Percentiles rank a stretch among this genome's conserved stretches.
These are phyloP conservation scores for Powellomyces hirtus DNA, from an alignment of 192 early-diverging fungal species.

Conservation along the genomic window DNA sequence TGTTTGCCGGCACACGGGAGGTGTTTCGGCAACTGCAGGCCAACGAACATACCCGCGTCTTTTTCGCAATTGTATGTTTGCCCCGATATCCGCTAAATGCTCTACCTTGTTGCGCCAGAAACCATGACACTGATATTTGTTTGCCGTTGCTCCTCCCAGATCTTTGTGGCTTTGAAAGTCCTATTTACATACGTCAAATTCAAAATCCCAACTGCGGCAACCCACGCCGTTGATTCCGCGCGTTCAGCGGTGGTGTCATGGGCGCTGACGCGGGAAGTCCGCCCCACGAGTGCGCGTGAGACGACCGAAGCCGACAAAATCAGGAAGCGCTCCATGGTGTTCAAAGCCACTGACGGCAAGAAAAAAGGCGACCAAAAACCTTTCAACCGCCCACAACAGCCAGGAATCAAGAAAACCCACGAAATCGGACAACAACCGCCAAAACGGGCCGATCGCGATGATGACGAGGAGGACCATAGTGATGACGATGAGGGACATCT, in stretches of 20 bases:
- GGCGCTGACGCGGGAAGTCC: conserved; percentile 16
- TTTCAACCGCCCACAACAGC: neutral
- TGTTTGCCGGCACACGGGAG: conserved; percentile 26
- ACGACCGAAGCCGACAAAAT: neutral
- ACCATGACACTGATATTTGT: too few relatives aligned
- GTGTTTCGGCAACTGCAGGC: conserved; percentile 24
- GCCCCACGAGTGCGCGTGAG: neutral
- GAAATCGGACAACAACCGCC: neutral
- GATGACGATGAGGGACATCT: neutral
- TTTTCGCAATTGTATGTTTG: conserved; percentile 20
- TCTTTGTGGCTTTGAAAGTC: conserved; percentile 28
- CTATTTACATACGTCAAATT: conserved; percentile 19
- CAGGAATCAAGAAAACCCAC: neutral
- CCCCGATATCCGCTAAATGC: neutral
- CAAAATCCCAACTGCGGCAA: conserved; percentile 4
- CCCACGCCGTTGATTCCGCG: conserved; percentile 26
- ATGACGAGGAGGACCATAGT: neutral
- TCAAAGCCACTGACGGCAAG: neutral
- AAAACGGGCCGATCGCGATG: neutral
- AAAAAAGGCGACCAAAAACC: neutral
- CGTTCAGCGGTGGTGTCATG: conserved; percentile 31
- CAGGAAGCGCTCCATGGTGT: neutral
- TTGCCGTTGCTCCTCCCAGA: too few relatives aligned
- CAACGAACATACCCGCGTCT: conserved; percentile 29
- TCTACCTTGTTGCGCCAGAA: too few relatives aligned